A percentile compares a stretch with the other conserved stretches of the same genome.
Evolutionary conservation across 1,284 basidiomycete species (phyloP).

Genomic region (Melampsora larici-populina): DNA sequence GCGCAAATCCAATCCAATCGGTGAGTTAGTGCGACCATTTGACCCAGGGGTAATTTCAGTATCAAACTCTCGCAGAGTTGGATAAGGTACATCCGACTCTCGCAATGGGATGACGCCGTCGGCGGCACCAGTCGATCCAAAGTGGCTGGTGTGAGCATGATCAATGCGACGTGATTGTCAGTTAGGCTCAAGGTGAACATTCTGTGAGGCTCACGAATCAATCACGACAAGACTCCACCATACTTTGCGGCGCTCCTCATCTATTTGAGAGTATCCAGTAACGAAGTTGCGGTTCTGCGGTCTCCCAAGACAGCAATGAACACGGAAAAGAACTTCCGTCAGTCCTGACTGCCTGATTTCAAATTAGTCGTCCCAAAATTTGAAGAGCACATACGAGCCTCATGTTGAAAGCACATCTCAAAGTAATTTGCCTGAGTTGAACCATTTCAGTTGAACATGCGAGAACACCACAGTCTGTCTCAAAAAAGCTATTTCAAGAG

Average conservation of each 20-base stretch:
- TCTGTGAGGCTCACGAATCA: constrained; percentile 23
- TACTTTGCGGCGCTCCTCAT: constrained; percentile 37
- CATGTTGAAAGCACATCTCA: background rate
- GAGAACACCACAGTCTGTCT: constrained; percentile 40
- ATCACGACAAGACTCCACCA: constrained; percentile 39
- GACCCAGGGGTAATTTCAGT: background rate
- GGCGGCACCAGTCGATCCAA: constrained; percentile 34
- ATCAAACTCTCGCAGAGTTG: constrained; percentile 10
- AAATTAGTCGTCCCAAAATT: too few species aligned
- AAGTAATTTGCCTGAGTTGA: constrained; percentile 6
- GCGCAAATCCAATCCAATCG: constrained; percentile 16
- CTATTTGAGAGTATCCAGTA: constrained; percentile 27
- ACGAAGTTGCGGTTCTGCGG: background rate
- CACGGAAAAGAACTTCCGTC: too few species aligned
- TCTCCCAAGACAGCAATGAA: too few species aligned
- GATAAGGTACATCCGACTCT: constrained; percentile 34
- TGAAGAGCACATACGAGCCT: background rate
- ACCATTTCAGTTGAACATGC: constrained; percentile 40
- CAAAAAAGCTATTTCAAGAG: constrained; percentile 29
- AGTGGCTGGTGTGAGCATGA: constrained; percentile 17
- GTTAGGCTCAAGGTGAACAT: background rate
- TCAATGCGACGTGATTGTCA: too few species aligned
- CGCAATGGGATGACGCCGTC: constrained; percentile 28
- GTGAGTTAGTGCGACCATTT: background rate
- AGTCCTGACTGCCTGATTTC: too few species aligned